Conservation (phyloP, 2,329 filamentous ascomycete species). For the Xylaria sp. region DNA sequence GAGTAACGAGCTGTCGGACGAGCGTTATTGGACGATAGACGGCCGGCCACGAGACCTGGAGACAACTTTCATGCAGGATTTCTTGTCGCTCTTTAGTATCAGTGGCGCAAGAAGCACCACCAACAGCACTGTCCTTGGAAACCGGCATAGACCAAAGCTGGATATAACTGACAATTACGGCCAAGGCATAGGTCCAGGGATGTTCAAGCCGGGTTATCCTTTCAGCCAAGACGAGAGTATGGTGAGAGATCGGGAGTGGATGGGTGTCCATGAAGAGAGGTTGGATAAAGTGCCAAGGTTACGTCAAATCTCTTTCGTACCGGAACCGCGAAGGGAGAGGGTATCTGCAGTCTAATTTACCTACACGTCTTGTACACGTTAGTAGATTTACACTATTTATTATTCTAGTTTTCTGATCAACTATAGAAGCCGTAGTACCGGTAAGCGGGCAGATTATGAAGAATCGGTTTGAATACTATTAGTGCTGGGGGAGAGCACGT, state of each 20-base stretch:
- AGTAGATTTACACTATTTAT: not conserved
- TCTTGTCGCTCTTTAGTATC: conserved; percentile 51
- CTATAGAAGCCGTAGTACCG: not conserved
- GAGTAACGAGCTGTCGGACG: conserved; percentile 60
- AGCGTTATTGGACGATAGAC: conserved; percentile 58
- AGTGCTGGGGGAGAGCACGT: not conserved
- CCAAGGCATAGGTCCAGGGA: conserved; percentile 16
- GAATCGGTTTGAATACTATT: not conserved
- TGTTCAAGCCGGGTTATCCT: conserved; percentile 19
- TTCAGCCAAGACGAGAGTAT: conserved; percentile 33
- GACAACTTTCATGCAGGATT: conserved; percentile 57
- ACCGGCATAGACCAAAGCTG: conserved; percentile 13
- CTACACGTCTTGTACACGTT: not conserved
- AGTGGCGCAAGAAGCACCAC: conserved; percentile 42
- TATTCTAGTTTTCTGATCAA: not conserved
- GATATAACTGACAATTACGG: conserved; percentile 13
- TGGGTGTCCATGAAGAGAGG: conserved; percentile 31
- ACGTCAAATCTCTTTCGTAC: conserved; percentile 40
- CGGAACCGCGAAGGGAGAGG: conserved; percentile 24
- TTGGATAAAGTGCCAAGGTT: conserved; percentile 22
- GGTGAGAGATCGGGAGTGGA: conserved; percentile 34
- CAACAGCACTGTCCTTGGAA: conserved; percentile 45
- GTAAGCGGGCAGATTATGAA: not conserved
- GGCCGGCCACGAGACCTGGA: conserved; percentile 52
- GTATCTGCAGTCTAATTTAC: conserved; percentile 14